These are phyloP conservation scores for Lavandula angustifolia DNA, from an alignment of 257 asterid genomes.

Conservation along the genomic window DNA sequence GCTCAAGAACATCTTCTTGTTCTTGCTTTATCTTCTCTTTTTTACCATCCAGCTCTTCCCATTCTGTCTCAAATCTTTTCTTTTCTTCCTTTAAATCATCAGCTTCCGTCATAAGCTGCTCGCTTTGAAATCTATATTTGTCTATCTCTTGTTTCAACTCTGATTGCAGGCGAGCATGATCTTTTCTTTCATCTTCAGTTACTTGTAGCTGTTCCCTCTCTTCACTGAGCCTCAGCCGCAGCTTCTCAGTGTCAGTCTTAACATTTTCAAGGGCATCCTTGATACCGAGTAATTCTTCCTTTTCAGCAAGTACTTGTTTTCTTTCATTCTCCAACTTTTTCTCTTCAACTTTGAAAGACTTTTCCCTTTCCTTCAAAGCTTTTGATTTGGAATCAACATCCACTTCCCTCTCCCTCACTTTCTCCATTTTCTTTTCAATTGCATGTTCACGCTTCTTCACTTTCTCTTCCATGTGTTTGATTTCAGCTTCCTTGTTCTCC, in stretches of 20 bases:
- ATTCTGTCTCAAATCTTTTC: conserved; percentile 87
- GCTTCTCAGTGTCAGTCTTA: conserved; percentile 56
- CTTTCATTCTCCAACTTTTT: conserved; percentile 62
- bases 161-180: conserved; percentile 64
- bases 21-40: conserved; percentile 65
- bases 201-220: conserved; percentile 71
- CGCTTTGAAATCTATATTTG: conserved; percentile 66
- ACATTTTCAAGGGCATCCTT: conserved; percentile 71
- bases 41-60: conserved; percentile 91
- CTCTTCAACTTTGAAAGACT: conserved; percentile 64
- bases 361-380: conserved; percentile 76
- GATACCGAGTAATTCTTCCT: conserved; percentile 55
- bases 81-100: conserved; percentile 83
- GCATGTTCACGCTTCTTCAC: conserved; percentile 81
- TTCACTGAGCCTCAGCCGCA: conserved; percentile 53
- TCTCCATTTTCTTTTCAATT: conserved; percentile 70
- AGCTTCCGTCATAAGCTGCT: conserved; percentile 65
- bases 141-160: conserved; percentile 88
- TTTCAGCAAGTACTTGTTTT: conserved; percentile 58
- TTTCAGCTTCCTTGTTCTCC: conserved; percentile 79
- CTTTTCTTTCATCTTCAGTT: conserved; percentile 84
- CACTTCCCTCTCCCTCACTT: conserved; percentile 70
- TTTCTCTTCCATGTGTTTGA: conserved; percentile 85
- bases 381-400: conserved; percentile 65
- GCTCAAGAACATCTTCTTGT: conserved; percentile 55